Conservation (phyloP, 495 filamentous ascomycete species). For the Lophiostoma macrostomum region DNA sequence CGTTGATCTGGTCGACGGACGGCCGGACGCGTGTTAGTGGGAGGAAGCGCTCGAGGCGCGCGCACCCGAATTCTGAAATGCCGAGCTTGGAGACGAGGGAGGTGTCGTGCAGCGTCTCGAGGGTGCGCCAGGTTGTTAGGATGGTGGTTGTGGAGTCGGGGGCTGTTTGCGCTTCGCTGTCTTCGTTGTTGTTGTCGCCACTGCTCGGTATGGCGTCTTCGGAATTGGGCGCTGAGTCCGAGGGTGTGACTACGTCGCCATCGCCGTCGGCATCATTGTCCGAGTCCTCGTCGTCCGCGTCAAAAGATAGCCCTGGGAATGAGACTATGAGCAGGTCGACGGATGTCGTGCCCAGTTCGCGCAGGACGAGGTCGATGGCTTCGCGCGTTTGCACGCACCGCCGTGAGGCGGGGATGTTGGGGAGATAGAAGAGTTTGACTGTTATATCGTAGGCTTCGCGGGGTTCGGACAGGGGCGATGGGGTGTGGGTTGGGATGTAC, state of each 20-base stretch:
- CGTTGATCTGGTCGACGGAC: slow-evolving; percentile 91
- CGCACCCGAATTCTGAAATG: slow-evolving; percentile 83
- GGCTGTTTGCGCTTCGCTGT: neutral
- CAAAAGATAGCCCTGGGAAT: slow-evolving; percentile 90
- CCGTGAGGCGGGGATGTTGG: slow-evolving; percentile 58
- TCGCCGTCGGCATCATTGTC: slow-evolving; percentile 53
- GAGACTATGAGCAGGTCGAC: slow-evolving; percentile 90
- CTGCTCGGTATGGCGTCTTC: neutral
- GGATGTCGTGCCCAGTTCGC: slow-evolving; percentile 67
- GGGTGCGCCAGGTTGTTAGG: slow-evolving; percentile 63
- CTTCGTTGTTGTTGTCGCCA: slow-evolving; percentile 6
- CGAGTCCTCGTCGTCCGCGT: slow-evolving; percentile 72
- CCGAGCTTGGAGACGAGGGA: slow-evolving; percentile 73
- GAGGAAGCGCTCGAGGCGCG: slow-evolving; percentile 68
- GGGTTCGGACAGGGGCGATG: slow-evolving; percentile 71
- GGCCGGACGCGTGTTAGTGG: slow-evolving; percentile 68
- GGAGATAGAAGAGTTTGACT: slow-evolving; percentile 88
- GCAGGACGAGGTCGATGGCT: slow-evolving; percentile 73
- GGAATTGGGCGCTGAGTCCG: too few relatives aligned
- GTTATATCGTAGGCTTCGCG: slow-evolving; percentile 85
- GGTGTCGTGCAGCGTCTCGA: slow-evolving; percentile 70
- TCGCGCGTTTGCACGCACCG: slow-evolving; percentile 67
- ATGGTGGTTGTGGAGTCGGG: slow-evolving; percentile 65
- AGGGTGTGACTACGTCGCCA: neutral
- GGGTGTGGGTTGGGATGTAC: slow-evolving; percentile 75